Percentiles rank a stretch among this genome's conserved stretches.
phyloP scores from a whole-genome alignment of 805 yeast genomes.

The Cyberlindnera sargentensis region DNA sequence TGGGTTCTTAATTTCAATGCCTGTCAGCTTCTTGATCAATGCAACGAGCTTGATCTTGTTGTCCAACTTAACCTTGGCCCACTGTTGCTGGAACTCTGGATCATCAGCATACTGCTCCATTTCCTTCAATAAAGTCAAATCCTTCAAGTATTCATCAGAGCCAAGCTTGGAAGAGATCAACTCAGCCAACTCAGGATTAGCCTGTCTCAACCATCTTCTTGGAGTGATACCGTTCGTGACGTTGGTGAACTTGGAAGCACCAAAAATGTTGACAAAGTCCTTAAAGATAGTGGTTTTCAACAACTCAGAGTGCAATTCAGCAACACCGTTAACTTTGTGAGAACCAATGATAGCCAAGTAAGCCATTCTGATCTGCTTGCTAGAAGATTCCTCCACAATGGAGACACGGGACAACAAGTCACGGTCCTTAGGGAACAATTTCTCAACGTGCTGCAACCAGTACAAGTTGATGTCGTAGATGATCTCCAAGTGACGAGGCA shows the following conservation, averaged over 20 bases:
- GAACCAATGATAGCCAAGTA: conserved; percentile 85
- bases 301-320: conserved; percentile 88
- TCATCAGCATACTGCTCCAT: conserved; percentile 66
- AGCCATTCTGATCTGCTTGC: conserved; percentile 90
- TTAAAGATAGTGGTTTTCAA: conserved; percentile 83
- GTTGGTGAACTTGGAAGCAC: conserved; percentile 77
- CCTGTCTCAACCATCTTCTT: conserved; percentile 92
- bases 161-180: conserved; percentile 69
- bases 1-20: conserved; percentile 52
- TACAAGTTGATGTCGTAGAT: conserved; percentile 77
- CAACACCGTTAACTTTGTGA: conserved; percentile 92
- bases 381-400: conserved; percentile 72
- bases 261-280: conserved; percentile 81
- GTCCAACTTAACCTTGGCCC: conserved; percentile 64
- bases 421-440: conserved; percentile 67
- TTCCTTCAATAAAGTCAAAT: conserved; percentile 59
- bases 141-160: conserved; percentile 60
- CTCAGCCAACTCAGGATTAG: conserved; percentile 75
- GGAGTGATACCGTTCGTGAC: conserved; percentile 96
- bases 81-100: conserved; percentile 52
- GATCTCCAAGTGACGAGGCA: conserved; percentile 89
- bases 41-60: conserved; percentile 65
- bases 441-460: conserved; percentile 72
- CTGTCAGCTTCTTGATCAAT: conserved; percentile 58
- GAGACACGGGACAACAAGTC: conserved; percentile 63